Evolutionary conservation across 83 land plant species (phyloP).

Genomic region (Thuja plicata): DNA sequence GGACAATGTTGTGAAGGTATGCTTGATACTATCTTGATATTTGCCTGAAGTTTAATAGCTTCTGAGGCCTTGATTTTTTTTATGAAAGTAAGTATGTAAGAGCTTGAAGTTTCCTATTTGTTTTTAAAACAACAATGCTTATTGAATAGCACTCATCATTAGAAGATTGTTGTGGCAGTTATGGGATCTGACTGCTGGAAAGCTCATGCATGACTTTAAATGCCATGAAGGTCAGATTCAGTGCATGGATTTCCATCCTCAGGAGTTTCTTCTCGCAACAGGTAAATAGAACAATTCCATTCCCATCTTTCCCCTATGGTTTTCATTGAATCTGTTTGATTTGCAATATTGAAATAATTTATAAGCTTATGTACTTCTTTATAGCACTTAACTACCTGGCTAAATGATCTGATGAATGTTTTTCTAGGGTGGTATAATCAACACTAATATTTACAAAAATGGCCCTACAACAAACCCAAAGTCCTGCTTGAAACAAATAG

Average conservation of each 20-base stretch:
- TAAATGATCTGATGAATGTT: neutral
- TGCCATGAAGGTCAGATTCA: slow-evolving; percentile 89
- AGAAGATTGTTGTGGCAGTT: slow-evolving; percentile 39
- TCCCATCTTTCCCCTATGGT: neutral
- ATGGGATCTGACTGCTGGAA: slow-evolving; percentile 99
- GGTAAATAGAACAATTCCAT: slow-evolving; percentile 34
- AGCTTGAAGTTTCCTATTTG: neutral
- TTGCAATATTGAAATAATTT: neutral
- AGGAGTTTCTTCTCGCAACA: slow-evolving; percentile 94
- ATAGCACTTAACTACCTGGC: neutral
- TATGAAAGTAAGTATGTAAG: neutral
- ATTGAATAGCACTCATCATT: neutral
- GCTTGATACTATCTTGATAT: neutral
- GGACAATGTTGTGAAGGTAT: slow-evolving; percentile 86
- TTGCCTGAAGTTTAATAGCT: neutral
- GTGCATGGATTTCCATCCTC: slow-evolving; percentile 95
- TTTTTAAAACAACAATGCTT: neutral
- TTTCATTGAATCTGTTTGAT: neutral
- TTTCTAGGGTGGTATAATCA: neutral
- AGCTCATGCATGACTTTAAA: slow-evolving; percentile 94
- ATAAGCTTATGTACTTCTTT: neutral
- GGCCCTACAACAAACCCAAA: neutral
- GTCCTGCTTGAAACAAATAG: neutral
- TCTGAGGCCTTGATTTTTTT: neutral
- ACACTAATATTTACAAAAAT: neutral